Evolutionary conservation across 2,329 filamentous ascomycete genomes (phyloP).

Genomic region (Orbilia quercus): DNA sequence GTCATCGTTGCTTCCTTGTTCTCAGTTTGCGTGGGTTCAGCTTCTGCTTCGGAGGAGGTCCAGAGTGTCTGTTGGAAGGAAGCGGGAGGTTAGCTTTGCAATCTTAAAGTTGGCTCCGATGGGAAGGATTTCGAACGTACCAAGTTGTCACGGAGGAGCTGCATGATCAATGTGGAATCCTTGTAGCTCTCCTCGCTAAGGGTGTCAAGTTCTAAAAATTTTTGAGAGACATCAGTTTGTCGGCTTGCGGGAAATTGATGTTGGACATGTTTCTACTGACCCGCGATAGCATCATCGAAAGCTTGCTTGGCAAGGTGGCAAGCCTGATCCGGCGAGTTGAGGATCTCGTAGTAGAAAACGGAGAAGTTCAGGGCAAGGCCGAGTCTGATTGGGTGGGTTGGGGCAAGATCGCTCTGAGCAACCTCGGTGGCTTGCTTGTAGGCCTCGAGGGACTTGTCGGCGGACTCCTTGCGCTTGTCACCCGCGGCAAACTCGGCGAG

Average conservation of each 20-base stretch:
- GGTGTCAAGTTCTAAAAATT: constrained; percentile 80
- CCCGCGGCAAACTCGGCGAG: constrained; percentile 92
- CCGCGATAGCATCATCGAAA: constrained; percentile 97
- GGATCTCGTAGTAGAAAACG: constrained; percentile 99
- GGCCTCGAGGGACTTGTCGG: constrained; percentile 88
- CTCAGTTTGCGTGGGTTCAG: constrained; percentile 68
- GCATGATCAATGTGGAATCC: constrained; percentile 99
- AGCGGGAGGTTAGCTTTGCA: constrained; percentile 1
- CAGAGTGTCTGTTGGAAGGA: constrained; percentile 81
- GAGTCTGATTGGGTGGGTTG: constrained; percentile 97
- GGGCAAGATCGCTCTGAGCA: constrained; percentile 95
- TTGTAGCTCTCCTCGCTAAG: constrained; percentile 98
- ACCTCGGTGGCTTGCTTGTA: constrained; percentile 99
- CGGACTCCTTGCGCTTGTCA: constrained; percentile 89
- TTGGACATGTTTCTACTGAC: constrained; percentile 53
- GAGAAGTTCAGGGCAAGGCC: constrained; percentile 99
- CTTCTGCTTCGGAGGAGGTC: constrained; percentile 97
- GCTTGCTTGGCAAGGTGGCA: constrained; percentile 99
- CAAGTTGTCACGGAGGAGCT: constrained; percentile 96
- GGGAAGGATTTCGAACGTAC: constrained; percentile 51
- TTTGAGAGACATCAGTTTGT: constrained; percentile 49
- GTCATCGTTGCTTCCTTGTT: constrained; percentile 70
- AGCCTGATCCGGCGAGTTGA: constrained; percentile 96
- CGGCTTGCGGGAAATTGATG: neutral
- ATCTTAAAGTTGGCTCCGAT: neutral